Conservation (phyloP, 805 yeast species). For the Wickerhamiella azyma region DNA sequence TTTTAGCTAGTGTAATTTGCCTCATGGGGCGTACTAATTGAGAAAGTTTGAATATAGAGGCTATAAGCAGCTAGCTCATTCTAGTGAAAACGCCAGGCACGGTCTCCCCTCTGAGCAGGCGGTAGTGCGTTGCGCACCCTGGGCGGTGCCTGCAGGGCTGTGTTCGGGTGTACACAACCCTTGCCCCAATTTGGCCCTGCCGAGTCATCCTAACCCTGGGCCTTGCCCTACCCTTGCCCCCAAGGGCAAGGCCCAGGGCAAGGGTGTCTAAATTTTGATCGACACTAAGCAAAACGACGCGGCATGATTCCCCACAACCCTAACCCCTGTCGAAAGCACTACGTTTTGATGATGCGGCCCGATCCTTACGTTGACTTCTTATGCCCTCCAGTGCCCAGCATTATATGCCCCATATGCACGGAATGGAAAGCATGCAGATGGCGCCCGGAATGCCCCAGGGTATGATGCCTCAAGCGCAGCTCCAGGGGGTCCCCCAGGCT, state of each 20-base stretch:
- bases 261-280: neutral
- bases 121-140: too few species aligned
- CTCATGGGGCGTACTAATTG: too few species aligned
- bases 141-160: too few species aligned
- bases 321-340: too few species aligned
- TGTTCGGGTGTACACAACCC: too few species aligned
- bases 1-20: too few species aligned
- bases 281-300: neutral
- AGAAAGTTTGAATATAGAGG: too few species aligned
- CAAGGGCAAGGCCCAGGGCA: neutral
- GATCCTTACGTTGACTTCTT: neutral
- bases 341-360: neutral
- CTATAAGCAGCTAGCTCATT: too few species aligned
- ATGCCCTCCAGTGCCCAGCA: constrained; percentile 8
- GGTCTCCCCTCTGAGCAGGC: too few species aligned
- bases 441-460: constrained; percentile 3
- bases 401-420: constrained; percentile 3
- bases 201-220: too few species aligned
- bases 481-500: neutral
- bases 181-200: too few species aligned
- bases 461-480: neutral
- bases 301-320: neutral
- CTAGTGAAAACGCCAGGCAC: too few species aligned
- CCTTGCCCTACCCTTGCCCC: neutral
- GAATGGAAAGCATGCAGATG: constrained; percentile 8